A percentile compares a stretch with the other conserved stretches of the same genome.
These are phyloP conservation scores for Huntiella savannae DNA, from an alignment of 2,329 filamentous ascomycete genomes.

Conservation along the genomic window DNA sequence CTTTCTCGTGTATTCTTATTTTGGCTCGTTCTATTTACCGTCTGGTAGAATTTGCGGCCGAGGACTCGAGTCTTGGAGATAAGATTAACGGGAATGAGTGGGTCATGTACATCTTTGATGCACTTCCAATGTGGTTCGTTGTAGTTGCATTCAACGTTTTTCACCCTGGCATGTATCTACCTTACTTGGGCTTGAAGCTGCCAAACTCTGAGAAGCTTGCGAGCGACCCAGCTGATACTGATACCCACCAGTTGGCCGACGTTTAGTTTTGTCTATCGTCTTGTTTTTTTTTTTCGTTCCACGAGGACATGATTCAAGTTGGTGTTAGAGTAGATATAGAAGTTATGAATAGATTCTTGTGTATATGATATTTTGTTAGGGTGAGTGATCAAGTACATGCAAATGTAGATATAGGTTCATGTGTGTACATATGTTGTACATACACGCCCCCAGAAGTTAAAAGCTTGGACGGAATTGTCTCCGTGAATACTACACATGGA, in stretches of 20 bases:
- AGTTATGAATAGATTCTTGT: no score
- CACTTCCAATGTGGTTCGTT: constrained; percentile 17
- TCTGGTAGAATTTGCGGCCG: constrained; percentile 17
- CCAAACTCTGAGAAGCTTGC: constrained; percentile 12
- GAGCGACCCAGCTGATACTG: not conserved
- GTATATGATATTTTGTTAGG: no score
- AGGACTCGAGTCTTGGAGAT: constrained; percentile 11
- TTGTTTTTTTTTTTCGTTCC: no score
- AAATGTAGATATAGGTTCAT: no score
- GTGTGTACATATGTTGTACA: no score
- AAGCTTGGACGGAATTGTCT: no score
- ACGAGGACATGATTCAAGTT: no score
- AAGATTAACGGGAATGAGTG: constrained; percentile 16
- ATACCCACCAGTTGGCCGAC: not conserved
- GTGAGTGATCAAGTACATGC: no score
- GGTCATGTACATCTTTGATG: constrained; percentile 18
- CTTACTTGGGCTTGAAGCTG: constrained; percentile 17
- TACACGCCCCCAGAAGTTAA: no score
- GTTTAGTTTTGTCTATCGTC: no score
- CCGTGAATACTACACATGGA: no score
- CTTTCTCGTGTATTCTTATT: constrained; percentile 17
- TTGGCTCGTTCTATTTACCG: constrained; percentile 18
- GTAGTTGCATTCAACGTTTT: constrained; percentile 16
- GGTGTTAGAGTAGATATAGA: no score
- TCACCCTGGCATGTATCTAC: constrained; percentile 18